Conservation (phyloP, 768 basidiomycete genomes). For the Xanthoconium stramineum region DNA sequence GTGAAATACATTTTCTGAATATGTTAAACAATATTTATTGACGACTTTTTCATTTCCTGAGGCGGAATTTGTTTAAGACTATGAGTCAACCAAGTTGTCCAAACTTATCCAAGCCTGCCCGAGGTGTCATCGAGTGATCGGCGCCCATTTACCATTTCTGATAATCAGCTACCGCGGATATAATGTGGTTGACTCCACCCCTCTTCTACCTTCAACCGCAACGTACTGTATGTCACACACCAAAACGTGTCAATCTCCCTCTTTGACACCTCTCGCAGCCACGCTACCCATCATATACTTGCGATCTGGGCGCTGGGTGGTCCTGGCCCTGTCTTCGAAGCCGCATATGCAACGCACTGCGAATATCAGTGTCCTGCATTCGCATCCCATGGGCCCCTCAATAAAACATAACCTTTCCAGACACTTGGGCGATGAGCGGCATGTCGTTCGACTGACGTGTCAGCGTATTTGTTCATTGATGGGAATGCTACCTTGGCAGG, state of each 20-base stretch:
- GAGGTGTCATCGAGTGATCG: too few species aligned
- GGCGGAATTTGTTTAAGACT: too few species aligned
- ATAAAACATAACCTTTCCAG: constrained; percentile 45
- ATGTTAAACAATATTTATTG: too few species aligned
- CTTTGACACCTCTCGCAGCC: constrained; percentile 35
- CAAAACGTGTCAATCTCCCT: constrained; percentile 4
- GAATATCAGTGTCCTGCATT: constrained; percentile 37
- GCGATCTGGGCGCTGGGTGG: constrained; percentile 64
- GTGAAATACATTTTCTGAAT: too few species aligned
- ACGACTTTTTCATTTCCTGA: too few species aligned
- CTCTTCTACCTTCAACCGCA: constrained; percentile 15
- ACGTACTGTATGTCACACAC: constrained; percentile 23
- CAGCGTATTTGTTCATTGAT: not conserved
- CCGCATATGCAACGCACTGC: constrained; percentile 41
- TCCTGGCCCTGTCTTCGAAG: constrained; percentile 36
- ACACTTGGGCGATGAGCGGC: constrained; percentile 59
- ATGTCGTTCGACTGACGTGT: constrained; percentile 9
- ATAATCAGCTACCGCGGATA: not conserved
- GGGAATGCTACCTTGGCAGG: constrained; percentile 31
- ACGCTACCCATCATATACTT: constrained; percentile 54
- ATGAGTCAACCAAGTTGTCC: too few species aligned
- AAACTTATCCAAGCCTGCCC: too few species aligned
- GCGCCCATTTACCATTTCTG: not conserved
- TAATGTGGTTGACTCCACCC: not conserved
- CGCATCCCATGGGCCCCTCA: constrained; percentile 18